phyloP scores from a whole-genome alignment of 2,329 filamentous ascomycete genomes.

The Trichoderma gracile region DNA sequence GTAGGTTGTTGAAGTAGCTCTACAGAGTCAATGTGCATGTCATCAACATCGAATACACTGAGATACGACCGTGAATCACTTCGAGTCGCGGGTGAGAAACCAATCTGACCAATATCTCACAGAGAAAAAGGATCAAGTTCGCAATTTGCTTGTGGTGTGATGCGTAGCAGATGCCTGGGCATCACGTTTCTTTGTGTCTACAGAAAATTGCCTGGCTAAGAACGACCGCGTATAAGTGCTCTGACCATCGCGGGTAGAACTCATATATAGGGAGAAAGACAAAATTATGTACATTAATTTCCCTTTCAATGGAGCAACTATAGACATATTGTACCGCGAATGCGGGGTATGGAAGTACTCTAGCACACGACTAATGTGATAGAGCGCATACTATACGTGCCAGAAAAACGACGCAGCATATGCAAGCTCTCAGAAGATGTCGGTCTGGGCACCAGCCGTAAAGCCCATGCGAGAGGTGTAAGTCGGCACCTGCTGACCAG shows the following conservation, averaged over 20 bases:
- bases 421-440: conserved; percentile 7
- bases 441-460: conserved; percentile 13
- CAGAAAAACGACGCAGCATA: not conserved
- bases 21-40: too few species aligned
- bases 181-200: too few species aligned
- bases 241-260: not conserved
- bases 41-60: too few species aligned
- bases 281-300: not conserved
- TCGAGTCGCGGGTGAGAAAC: too few species aligned
- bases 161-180: too few species aligned
- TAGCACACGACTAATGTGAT: too few species aligned
- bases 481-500: conserved; percentile 8
- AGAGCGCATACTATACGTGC: not conserved
- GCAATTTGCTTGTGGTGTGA: too few species aligned
- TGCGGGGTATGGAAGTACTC: not conserved
- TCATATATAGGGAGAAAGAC: not conserved
- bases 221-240: not conserved
- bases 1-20: too few species aligned
- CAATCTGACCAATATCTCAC: too few species aligned
- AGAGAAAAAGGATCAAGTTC: not conserved
- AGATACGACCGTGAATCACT: too few species aligned
- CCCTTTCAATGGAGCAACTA: not conserved
- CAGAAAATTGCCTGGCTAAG: too few species aligned
- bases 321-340: not conserved
- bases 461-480: conserved; percentile 11